Conservation (phyloP, 176 grass and related monocot genomes). For the Carex kokanica region DNA sequence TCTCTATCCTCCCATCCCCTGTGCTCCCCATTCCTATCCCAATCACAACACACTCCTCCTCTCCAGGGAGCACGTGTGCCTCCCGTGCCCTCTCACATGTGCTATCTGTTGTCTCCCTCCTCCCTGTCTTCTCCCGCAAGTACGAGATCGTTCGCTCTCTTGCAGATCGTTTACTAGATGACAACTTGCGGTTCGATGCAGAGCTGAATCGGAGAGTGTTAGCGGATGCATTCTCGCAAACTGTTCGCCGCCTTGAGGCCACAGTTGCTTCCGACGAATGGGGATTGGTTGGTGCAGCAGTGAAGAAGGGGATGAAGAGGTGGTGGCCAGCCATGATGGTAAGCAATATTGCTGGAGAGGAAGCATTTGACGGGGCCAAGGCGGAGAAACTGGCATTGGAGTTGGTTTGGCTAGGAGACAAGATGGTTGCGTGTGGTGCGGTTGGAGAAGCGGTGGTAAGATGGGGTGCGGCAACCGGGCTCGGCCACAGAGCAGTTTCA, state of each 20-base stretch:
- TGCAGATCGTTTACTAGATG: constrained; percentile 76
- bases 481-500: constrained; percentile 42
- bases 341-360: constrained; percentile 10
- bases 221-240: constrained; percentile 39
- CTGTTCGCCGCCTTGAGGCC: constrained; percentile 52
- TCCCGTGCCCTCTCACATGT: constrained; percentile 66
- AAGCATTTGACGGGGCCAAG: constrained; percentile 31
- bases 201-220: constrained; percentile 42
- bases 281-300: constrained; percentile 40
- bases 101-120: constrained; percentile 46
- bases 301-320: constrained; percentile 38
- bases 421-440: constrained; percentile 61
- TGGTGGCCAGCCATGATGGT: constrained; percentile 28
- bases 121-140: constrained; percentile 83
- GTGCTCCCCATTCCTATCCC: constrained; percentile 17
- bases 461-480: constrained; percentile 45
- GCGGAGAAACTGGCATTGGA: constrained; percentile 76
- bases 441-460: constrained; percentile 39
- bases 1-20: constrained; percentile 34
- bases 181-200: constrained; percentile 31
- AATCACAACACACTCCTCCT: constrained; percentile 6
- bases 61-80: constrained; percentile 19
- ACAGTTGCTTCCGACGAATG: constrained; percentile 26
- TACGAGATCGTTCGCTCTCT: constrained; percentile 61
- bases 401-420: constrained; percentile 69